Evolutionary conservation across 345 rosid genomes (phyloP), one percentile per base, ranked within the genome.

Genomic region (Dimocarpus longan): DNA sequence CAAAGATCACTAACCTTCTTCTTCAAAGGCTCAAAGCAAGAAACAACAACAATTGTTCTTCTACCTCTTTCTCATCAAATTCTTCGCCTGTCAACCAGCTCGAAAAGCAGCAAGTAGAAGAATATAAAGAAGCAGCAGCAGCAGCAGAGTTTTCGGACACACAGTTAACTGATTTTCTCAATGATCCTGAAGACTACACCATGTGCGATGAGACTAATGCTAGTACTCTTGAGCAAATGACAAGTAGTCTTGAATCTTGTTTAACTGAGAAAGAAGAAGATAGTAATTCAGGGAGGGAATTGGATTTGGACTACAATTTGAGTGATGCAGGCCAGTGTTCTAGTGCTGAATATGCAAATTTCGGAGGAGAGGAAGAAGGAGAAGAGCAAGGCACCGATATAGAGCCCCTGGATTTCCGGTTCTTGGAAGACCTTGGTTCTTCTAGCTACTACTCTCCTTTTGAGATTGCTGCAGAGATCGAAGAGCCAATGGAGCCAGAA

Each of bases 1-100:
- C 88, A 4, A 89, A 82, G 83, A 85, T 90, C 32, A 87, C 91
- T 8, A 90, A 87, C 48, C 88, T 85, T 44, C 92, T 90, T 24
- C 88, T 90, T 40, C 89, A 87, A 48, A 80, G 93, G 70, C 84
- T 88, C 71, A 80, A 83, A 80, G 92, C 88, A 50, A 82, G 84
- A 77, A 83, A 82, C 83, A 80, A 80, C 24, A 60, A n/a, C 65
- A 60, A 57, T 19, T 57, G 24, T 57, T 57, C 63, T 81, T 42
- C 80, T 1, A 5, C 66, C 18, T 3, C 68, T 66, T 63, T 73
- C 16, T 66, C 75, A 10, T 28, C n/a, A 9, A 52, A 68, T n/a
- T 5, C 83, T 26, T 15, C 74, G 15, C 26, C 76, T 18, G 57
- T 72, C 32, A 66, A 73, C 39, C 80, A 44, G 37, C 72, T 28